Conservation (phyloP, 2,329 filamentous ascomycete species). For the Diplodia mutila region DNA sequence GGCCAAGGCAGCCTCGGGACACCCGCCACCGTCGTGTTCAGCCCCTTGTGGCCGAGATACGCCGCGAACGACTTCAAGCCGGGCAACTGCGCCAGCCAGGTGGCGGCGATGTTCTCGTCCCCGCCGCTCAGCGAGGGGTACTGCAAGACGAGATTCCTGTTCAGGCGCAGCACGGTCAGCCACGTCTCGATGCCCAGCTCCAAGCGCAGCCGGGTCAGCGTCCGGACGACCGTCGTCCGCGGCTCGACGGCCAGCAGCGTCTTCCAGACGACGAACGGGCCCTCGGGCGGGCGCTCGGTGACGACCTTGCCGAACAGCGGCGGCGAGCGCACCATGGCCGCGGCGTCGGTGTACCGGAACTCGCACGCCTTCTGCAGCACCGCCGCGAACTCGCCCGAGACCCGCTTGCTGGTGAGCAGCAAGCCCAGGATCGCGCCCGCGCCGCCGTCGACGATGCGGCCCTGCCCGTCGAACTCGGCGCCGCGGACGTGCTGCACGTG, state of each 20-base stretch:
- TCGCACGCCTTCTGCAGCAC: not conserved
- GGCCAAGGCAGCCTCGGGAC: too few species aligned
- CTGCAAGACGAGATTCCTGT: too few species aligned
- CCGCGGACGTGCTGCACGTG: too few species aligned
- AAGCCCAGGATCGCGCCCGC: not conserved
- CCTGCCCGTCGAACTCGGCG: too few species aligned
- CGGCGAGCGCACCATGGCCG: not conserved
- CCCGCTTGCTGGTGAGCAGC: not conserved
- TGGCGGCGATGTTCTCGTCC: not conserved
- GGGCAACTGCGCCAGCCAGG: not conserved
- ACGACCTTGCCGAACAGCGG: not conserved
- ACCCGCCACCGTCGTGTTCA: not conserved
- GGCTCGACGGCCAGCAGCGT: too few species aligned
- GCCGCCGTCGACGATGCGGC: too few species aligned
- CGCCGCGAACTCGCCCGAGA: not conserved
- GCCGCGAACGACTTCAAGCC: not conserved
- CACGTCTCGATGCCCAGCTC: not conserved
- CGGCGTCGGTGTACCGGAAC: not conserved
- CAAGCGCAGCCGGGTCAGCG: not conserved
- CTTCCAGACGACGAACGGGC: too few species aligned
- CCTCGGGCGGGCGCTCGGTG: too few species aligned
- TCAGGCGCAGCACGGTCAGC: not conserved
- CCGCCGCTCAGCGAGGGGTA: too few species aligned
- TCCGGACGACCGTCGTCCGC: not conserved
- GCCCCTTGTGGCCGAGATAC: not conserved